These are phyloP conservation scores for Hansenula lynferdii DNA, from an alignment of 1,139 yeast species.

Conservation along the genomic window DNA sequence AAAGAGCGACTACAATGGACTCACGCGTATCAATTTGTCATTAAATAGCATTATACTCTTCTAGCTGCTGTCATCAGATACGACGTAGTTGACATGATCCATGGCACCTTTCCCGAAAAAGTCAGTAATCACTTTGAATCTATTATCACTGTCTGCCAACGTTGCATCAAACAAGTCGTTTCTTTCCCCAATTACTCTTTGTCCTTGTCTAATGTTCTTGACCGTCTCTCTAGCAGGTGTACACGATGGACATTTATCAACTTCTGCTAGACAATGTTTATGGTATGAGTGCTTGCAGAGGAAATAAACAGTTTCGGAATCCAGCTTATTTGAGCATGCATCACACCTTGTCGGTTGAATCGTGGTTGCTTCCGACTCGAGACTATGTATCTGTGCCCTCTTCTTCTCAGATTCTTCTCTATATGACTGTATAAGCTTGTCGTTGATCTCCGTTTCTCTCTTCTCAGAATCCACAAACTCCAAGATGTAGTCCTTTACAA, in stretches of 20 bases:
- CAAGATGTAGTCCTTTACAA: slow-evolving; percentile 65
- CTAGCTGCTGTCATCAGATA: slow-evolving; percentile 7
- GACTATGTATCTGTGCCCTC: slow-evolving; percentile 45
- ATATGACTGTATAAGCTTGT: slow-evolving; percentile 63
- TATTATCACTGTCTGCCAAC: slow-evolving; percentile 45
- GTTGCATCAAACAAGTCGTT: slow-evolving; percentile 58
- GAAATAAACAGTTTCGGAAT: slow-evolving; percentile 80
- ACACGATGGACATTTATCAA: slow-evolving; percentile 66
- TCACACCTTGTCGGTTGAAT: slow-evolving; percentile 70
- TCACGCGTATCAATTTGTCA: too few species aligned
- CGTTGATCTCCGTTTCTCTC: slow-evolving; percentile 64
- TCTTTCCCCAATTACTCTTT: slow-evolving; percentile 57
- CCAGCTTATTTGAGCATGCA: slow-evolving; percentile 64
- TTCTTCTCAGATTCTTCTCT: slow-evolving; percentile 59
- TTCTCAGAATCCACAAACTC: slow-evolving; percentile 57
- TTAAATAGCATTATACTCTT: too few species aligned
- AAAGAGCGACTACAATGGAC: too few species aligned
- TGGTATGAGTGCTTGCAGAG: slow-evolving; percentile 87
- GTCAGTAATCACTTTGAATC: slow-evolving; percentile 72
- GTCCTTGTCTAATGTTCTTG: slow-evolving; percentile 52
- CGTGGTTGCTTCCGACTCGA: slow-evolving; percentile 45
- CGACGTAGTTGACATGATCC: slow-evolving; percentile 34
- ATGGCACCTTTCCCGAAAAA: slow-evolving; percentile 86
- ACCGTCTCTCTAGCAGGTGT: slow-evolving; percentile 63
- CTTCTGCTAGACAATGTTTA: slow-evolving; percentile 67